Evolutionary conservation across 106 monocot species (phyloP).

Genomic region (Dioscorea dumetorum): DNA sequence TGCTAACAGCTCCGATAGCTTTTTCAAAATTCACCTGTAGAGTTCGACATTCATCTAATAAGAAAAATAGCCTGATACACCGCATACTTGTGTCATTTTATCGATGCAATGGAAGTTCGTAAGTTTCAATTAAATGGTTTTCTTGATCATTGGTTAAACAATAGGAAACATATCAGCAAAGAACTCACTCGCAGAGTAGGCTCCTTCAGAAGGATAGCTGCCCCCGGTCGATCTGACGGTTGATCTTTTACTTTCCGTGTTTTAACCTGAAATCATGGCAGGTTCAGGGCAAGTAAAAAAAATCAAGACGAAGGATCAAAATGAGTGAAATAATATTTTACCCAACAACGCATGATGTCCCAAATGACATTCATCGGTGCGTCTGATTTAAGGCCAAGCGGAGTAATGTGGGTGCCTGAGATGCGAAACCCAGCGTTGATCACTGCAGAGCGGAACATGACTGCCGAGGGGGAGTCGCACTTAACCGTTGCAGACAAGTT

Average conservation of each 20-base stretch:
- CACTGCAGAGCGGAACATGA: slow-evolving; percentile 85
- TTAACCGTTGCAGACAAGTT: slow-evolving; percentile 75
- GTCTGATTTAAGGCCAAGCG: slow-evolving; percentile 85
- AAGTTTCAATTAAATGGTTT: no score
- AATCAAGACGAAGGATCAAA: not conserved
- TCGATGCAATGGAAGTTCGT: no score
- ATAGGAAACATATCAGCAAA: not conserved
- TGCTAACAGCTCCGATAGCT: slow-evolving; percentile 60
- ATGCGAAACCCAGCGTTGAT: slow-evolving; percentile 91
- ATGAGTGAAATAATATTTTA: slow-evolving; percentile 12
- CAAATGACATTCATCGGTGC: slow-evolving; percentile 88
- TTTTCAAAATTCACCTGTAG: slow-evolving; percentile 72
- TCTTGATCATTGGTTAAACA: no score
- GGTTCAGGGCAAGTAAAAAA: not conserved
- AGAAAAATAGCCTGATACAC: no score
- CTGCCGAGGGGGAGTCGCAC: slow-evolving; percentile 76
- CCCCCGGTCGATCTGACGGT: slow-evolving; percentile 53
- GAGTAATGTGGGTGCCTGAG: slow-evolving; percentile 84
- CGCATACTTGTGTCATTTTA: no score
- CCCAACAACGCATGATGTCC: slow-evolving; percentile 99
- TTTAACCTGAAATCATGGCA: slow-evolving; percentile 40
- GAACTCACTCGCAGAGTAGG: slow-evolving; percentile 56
- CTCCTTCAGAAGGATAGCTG: slow-evolving; percentile 70
- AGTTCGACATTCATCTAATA: not conserved
- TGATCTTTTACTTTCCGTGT: slow-evolving; percentile 72